phyloP scores from a whole-genome alignment of 495 filamentous ascomycete species.

The Penicillium salamii region DNA sequence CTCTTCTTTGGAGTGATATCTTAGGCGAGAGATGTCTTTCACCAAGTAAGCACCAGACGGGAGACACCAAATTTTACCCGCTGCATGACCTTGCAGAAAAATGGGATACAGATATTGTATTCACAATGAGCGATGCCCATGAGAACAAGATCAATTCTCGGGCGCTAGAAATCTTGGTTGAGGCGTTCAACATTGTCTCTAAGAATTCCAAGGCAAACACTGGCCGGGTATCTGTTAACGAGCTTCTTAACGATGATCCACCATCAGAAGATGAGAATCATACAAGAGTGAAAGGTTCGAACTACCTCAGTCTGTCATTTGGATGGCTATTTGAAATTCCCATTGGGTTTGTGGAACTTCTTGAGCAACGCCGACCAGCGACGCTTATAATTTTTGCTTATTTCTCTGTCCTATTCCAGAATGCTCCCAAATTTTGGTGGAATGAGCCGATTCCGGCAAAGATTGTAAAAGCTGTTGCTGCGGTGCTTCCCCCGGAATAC shows the following conservation, averaged over 20 bases:
- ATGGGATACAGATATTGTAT: background rate
- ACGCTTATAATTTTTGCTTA: slow-evolving; percentile 4
- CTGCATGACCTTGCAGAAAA: background rate
- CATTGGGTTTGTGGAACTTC: slow-evolving; percentile 1
- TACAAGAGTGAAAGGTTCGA: background rate
- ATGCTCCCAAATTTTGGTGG: slow-evolving; percentile 6
- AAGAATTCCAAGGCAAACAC: background rate
- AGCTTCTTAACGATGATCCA: background rate
- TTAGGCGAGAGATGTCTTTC: background rate
- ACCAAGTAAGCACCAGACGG: background rate
- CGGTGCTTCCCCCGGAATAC: background rate
- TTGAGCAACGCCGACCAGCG: background rate
- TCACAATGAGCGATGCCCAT: background rate
- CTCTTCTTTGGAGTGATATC: slow-evolving; percentile 2
- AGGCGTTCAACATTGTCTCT: background rate
- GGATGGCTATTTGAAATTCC: slow-evolving; percentile 2
- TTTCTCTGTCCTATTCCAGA: background rate
- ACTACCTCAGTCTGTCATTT: background rate
- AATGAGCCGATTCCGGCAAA: slow-evolving; percentile 3
- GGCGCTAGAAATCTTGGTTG: background rate
- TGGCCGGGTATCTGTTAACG: background rate
- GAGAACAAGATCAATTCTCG: background rate
- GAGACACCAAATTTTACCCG: background rate
- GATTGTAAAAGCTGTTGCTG: background rate
- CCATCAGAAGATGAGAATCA: background rate